Base-by-base conservation (phyloP, 345 rosid genomes). In the Trapa bicornis region DNA sequence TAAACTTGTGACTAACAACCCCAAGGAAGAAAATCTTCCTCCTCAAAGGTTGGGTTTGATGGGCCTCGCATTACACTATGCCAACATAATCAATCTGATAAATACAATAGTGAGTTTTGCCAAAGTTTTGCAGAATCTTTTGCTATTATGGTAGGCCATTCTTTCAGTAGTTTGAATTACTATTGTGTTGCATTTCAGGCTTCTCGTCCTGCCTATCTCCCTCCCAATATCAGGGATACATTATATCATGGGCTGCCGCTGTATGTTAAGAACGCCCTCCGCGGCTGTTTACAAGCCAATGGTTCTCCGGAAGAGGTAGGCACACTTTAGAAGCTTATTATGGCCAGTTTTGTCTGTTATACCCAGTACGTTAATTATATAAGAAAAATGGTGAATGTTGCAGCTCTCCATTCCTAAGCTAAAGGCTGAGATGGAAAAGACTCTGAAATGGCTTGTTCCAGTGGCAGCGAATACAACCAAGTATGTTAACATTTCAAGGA, bases 341-440 rank as follows among this genome's bases (percentile, higher is more conserved):
- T 41, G 6, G 7, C 43, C 43, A 3, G 43, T 41, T 41, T 41
- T 41, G 7, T 41, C 43, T 41, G 43, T 8, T 41, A 41, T 41
- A 8, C 43, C 7, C 6, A 41, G 43, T 41, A 8, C 29, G 29
- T 22, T 22, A 22, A 22, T 22, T 22, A 41, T 41, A 3, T 41
- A 41, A 3, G 6, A 41, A 41, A 8, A 41, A 64, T 61, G 38
- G 14, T 37, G 39, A 15, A 80, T 73, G 42, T 72, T 85, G 68
- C 90, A 94, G 99, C 80, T 82, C 52, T 75, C 96, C n/a, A 39
- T 84, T 56, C 62, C 81, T 69, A 83, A 89, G 75, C 82, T 91
- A 72, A 89, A 89, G 81, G 86, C 82, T 70, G 93, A 94, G 79
- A 94, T 91, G 93, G 99, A 94, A 73, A 94, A 87, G 81, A 86